phyloP scores from a whole-genome alignment of 2,329 filamentous ascomycete species.

The Bertia moriformis region DNA sequence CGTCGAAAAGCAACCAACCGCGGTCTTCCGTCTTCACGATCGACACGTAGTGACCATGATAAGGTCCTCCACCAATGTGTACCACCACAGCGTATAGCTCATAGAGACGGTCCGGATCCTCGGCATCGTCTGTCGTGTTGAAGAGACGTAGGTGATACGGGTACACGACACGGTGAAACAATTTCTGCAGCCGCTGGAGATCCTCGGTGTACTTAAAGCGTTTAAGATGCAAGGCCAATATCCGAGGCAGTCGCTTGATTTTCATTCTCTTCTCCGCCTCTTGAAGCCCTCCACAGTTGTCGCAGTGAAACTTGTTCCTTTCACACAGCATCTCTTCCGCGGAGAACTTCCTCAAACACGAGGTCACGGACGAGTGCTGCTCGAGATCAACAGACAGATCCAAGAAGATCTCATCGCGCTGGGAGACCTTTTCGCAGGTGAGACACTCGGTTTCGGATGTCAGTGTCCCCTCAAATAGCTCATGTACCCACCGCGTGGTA shows the following conservation, averaged over 20 bases:
- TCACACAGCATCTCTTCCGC: slow-evolving; percentile 98
- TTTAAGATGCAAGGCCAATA: slow-evolving; percentile 84
- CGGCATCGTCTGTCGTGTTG: slow-evolving; percentile 90
- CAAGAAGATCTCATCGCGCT: slow-evolving; percentile 87
- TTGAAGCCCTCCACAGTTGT: slow-evolving; percentile 88
- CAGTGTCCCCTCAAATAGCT: slow-evolving; percentile 86
- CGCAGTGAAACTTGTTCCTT: slow-evolving; percentile 96
- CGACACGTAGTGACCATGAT: slow-evolving; percentile 93
- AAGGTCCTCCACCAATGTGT: slow-evolving; percentile 90
- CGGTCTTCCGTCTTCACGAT: slow-evolving; percentile 95
- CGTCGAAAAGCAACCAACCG: slow-evolving; percentile 92
- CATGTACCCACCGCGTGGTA: slow-evolving; percentile 75
- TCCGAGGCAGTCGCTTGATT: slow-evolving; percentile 83
- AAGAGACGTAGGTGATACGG: slow-evolving; percentile 93
- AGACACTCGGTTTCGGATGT: slow-evolving; percentile 94
- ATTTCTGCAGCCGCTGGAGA: slow-evolving; percentile 79
- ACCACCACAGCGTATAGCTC: slow-evolving; percentile 95
- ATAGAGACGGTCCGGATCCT: slow-evolving; percentile 84
- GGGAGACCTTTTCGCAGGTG: slow-evolving; percentile 89
- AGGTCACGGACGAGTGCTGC: slow-evolving; percentile 88
- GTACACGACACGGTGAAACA: slow-evolving; percentile 93
- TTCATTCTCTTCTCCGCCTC: slow-evolving; percentile 99
- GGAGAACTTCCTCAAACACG: slow-evolving; percentile 88
- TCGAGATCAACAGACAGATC: slow-evolving; percentile 93
- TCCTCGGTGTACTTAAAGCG: slow-evolving; percentile 98